Evolutionary conservation across 1,284 basidiomycete genomes (phyloP).

Genomic region (Microbotryomycetes sp.): DNA sequence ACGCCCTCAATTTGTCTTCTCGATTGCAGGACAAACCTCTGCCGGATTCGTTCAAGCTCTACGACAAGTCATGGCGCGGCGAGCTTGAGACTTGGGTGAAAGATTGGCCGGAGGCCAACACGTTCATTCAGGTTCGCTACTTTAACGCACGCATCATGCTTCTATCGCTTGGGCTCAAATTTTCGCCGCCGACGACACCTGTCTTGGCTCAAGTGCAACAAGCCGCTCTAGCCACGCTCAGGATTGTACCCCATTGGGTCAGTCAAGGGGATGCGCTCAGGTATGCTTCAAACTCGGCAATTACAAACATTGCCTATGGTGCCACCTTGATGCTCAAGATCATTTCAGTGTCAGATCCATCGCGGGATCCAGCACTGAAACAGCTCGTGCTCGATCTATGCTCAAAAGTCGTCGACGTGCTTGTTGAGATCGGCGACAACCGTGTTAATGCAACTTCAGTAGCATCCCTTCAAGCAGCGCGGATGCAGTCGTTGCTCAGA

Average conservation of each 20-base stretch:
- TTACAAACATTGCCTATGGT: neutral
- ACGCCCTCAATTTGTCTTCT: neutral
- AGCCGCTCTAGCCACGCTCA: neutral
- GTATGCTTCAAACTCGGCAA: neutral
- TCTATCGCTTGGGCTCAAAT: neutral
- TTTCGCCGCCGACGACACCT: neutral
- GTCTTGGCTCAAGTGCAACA: neutral
- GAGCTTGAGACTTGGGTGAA: neutral
- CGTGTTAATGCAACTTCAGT: neutral
- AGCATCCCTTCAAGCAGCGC: neutral
- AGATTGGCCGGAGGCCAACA: neutral
- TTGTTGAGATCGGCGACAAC: neutral
- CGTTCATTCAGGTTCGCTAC: neutral
- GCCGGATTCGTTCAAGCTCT: neutral
- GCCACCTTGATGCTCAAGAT: neutral
- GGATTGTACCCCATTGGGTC: neutral
- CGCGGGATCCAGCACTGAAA: neutral
- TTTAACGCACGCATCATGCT: constrained; percentile 4
- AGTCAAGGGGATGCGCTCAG: neutral
- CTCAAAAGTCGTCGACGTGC: neutral
- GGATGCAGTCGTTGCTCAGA: neutral
- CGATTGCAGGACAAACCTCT: neutral
- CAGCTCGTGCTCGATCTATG: neutral
- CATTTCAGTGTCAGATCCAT: neutral
- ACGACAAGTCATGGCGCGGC: neutral